Evolutionary conservation across 2,329 filamentous ascomycete species (phyloP).

Genomic region (Periglandula ipomoeae): DNA sequence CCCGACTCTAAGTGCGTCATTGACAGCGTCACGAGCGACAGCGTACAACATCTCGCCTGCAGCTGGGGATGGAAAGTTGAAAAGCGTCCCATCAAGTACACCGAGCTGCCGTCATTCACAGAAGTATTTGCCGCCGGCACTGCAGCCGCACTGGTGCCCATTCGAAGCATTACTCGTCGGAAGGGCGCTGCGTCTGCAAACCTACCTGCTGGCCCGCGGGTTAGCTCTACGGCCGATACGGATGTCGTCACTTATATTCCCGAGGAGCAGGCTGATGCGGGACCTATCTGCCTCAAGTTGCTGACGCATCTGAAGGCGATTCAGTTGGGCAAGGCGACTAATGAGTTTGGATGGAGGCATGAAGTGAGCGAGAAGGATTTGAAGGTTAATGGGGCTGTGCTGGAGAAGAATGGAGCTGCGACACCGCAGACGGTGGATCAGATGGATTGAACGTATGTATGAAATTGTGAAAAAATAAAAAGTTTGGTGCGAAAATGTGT

Average conservation of each 20-base stretch:
- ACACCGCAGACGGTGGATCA: slow-evolving; percentile 22
- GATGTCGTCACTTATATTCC: slow-evolving; percentile 50
- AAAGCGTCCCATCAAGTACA: slow-evolving; percentile 57
- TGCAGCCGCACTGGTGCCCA: slow-evolving; percentile 82
- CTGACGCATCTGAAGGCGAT: slow-evolving; percentile 73
- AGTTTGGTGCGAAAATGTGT: no score
- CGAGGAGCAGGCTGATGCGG: slow-evolving; percentile 55
- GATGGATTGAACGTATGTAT: slow-evolving; percentile 19
- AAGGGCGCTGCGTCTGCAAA: slow-evolving; percentile 13
- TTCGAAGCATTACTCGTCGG: slow-evolving; percentile 76
- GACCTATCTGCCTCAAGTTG: slow-evolving; percentile 63
- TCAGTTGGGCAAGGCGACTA: slow-evolving; percentile 70
- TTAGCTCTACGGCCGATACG: slow-evolving; percentile 24
- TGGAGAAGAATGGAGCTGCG: slow-evolving; percentile 12
- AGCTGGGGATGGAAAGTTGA: slow-evolving; percentile 81
- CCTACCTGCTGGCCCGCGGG: slow-evolving; percentile 27
- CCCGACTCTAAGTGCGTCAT: slow-evolving; percentile 85
- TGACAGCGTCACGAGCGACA: slow-evolving; percentile 74
- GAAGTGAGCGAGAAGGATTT: slow-evolving; percentile 36
- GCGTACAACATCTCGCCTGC: slow-evolving; percentile 64
- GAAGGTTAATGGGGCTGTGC: slow-evolving; percentile 25
- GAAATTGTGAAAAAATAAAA: neutral
- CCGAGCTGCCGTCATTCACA: slow-evolving; percentile 41
- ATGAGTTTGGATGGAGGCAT: slow-evolving; percentile 65
- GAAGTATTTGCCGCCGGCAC: slow-evolving; percentile 92